Conservation (phyloP, 2,329 filamentous ascomycete genomes). For the Penicillium sclerotiorum region DNA sequence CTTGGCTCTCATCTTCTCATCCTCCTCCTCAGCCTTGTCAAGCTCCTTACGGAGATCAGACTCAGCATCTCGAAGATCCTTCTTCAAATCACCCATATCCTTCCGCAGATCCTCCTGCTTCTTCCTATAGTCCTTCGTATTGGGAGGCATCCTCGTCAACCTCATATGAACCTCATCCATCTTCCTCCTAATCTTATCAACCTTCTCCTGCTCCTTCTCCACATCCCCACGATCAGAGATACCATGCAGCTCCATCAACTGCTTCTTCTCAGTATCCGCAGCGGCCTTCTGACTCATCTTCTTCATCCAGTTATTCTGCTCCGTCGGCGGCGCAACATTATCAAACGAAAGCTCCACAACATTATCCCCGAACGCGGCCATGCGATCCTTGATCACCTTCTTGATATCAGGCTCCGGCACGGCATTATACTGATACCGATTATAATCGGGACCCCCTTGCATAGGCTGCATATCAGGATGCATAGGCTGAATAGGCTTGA, state of each 20-base stretch:
- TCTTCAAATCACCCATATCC: constrained; percentile 4
- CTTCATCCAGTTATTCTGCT: constrained; percentile 10
- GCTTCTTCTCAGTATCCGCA: constrained; percentile 11
- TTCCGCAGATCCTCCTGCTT: constrained; percentile 1
- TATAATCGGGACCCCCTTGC: too few species aligned
- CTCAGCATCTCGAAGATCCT: constrained; percentile 1
- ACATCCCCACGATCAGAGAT: neutral
- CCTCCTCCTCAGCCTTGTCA: neutral
- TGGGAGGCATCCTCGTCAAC: constrained; percentile 1
- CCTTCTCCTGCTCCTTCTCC: constrained; percentile 4
- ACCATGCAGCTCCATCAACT: constrained; percentile 3
- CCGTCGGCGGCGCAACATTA: constrained; percentile 6
- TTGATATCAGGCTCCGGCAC: neutral
- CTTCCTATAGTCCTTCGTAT: neutral
- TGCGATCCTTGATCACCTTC: constrained; percentile 4
- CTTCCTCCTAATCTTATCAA: constrained; percentile 1
- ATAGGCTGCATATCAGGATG: too few species aligned
- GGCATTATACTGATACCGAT: neutral
- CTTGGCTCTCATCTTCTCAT: neutral
- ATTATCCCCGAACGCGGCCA: constrained; percentile 10
- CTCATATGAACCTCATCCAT: constrained; percentile 2
- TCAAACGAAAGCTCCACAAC: constrained; percentile 12
- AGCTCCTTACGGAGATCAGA: neutral
- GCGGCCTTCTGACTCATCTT: constrained; percentile 12
- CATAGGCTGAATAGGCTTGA: neutral